A percentile compares a stretch with the other conserved stretches of the same genome.
Evolutionary conservation across 2,329 filamentous ascomycete species (phyloP).

Genomic region (Phyllosticta capitalensis): DNA sequence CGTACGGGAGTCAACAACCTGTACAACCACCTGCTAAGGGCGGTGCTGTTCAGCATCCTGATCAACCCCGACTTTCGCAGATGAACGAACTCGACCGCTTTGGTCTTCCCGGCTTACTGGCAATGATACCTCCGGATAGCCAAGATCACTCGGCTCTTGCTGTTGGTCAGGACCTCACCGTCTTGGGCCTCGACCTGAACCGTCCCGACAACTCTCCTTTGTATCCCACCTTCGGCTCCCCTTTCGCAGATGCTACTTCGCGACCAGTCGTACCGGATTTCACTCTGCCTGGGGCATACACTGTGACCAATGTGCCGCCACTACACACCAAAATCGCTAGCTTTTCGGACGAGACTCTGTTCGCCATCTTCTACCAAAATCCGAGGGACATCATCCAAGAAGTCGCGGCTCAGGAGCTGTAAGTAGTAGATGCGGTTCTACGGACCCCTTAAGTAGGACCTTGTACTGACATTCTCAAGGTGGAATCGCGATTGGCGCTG

Average conservation of each 20-base stretch:
- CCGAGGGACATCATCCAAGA: constrained; percentile 58
- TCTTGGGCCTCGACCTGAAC: constrained; percentile 55
- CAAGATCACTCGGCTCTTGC: constrained; percentile 43
- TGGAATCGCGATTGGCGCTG: constrained; percentile 44
- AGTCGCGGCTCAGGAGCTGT: constrained; percentile 53
- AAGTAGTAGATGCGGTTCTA: constrained; percentile 12
- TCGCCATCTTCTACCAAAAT: constrained; percentile 62
- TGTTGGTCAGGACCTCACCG: constrained; percentile 54
- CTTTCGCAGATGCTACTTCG: constrained; percentile 50
- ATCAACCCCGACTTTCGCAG: constrained; percentile 40
- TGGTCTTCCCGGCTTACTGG: constrained; percentile 50
- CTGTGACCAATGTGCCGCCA: constrained; percentile 55
- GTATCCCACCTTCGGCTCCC: constrained; percentile 54
- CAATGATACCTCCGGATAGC: constrained; percentile 46
- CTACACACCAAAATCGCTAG: constrained; percentile 48
- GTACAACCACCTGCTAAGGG: constrained; percentile 6
- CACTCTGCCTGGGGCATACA: constrained; percentile 53
- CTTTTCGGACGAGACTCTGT: constrained; percentile 56
- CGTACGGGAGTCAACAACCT: constrained; percentile 8
- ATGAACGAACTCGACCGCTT: constrained; percentile 53
- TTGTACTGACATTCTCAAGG: constrained; percentile 10
- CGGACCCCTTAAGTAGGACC: not conserved
- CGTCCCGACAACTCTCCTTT: constrained; percentile 49
- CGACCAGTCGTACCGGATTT: constrained; percentile 54
- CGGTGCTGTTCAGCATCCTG: constrained; percentile 1